These are phyloP conservation scores for Mytilinidion resinicola DNA, from an alignment of 495 filamentous ascomycete genomes.

Conservation along the genomic window DNA sequence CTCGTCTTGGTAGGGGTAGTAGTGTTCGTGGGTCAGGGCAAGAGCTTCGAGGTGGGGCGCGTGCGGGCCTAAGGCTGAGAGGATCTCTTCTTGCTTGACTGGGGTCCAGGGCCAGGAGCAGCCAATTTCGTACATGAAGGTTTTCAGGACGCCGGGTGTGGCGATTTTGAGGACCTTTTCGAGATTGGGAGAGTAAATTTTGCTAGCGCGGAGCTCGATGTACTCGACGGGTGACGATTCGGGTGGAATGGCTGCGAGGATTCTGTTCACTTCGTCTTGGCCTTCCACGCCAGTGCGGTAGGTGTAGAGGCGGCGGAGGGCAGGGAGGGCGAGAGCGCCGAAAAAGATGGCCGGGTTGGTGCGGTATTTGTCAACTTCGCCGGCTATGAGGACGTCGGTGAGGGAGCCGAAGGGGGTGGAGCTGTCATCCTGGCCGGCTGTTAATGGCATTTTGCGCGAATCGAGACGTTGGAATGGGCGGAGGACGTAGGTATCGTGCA, in stretches of 20 bases:
- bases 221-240: background rate
- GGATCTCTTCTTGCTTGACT: background rate
- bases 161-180: background rate
- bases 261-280: background rate
- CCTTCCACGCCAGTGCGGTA: background rate
- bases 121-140: conserved; percentile 2
- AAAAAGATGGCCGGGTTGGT: background rate
- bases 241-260: background rate
- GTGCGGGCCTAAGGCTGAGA: background rate
- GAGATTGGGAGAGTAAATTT: background rate
- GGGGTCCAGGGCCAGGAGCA: background rate
- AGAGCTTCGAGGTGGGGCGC: background rate
- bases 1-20: conserved; percentile 3
- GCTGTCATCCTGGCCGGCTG: background rate
- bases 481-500: background rate
- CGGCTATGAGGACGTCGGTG: background rate
- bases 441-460: background rate
- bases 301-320: background rate
- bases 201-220: background rate
- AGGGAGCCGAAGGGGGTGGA: background rate
- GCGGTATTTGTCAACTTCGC: background rate
- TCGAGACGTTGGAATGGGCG: background rate
- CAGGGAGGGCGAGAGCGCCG: too few relatives aligned
- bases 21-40: conserved; percentile 1
- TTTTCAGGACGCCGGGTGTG: background rate